A percentile compares a stretch with the other conserved stretches of the same genome.
phyloP scores from a whole-genome alignment of 768 basidiomycete genomes.

The Leucosporidium creatinivorum region DNA sequence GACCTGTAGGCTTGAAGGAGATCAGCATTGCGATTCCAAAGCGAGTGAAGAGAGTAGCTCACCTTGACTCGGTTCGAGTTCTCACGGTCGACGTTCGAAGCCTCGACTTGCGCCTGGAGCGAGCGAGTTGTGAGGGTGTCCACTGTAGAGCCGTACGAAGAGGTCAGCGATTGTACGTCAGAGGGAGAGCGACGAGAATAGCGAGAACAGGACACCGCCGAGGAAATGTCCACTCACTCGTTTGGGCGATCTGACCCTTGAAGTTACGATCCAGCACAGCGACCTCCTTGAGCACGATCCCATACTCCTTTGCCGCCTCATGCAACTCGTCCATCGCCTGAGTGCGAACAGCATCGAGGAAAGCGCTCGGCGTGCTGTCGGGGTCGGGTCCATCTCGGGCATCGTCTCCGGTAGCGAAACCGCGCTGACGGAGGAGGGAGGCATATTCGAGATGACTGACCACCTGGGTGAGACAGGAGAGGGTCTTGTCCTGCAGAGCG shows the following conservation, averaged over 20 bases:
- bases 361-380: slow-evolving; percentile 62
- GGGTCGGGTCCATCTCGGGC: slow-evolving; percentile 45
- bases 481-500: too few species aligned
- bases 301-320: slow-evolving; percentile 71
- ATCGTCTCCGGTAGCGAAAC: slow-evolving; percentile 59
- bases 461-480: slow-evolving; percentile 73
- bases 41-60: slow-evolving; percentile 33
- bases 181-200: too few species aligned
- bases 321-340: slow-evolving; percentile 84
- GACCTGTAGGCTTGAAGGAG: too few species aligned
- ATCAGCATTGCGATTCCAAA: too few species aligned
- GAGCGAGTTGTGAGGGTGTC: slow-evolving; percentile 57
- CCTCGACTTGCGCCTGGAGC: slow-evolving; percentile 78
- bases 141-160: not conserved
- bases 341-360: slow-evolving; percentile 71
- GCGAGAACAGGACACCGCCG: not conserved
- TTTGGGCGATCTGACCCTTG: slow-evolving; percentile 76
- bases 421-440: slow-evolving; percentile 46
- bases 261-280: slow-evolving; percentile 82
- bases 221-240: slow-evolving; percentile 56
- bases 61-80: slow-evolving; percentile 82
- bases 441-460: slow-evolving; percentile 55
- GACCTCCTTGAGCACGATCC: slow-evolving; percentile 72
- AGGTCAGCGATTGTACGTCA: not conserved
- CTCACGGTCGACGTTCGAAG: slow-evolving; percentile 55